Evolutionary conservation across 163 green algal species (phyloP).

Genomic region (Chlorella variabilis): DNA sequence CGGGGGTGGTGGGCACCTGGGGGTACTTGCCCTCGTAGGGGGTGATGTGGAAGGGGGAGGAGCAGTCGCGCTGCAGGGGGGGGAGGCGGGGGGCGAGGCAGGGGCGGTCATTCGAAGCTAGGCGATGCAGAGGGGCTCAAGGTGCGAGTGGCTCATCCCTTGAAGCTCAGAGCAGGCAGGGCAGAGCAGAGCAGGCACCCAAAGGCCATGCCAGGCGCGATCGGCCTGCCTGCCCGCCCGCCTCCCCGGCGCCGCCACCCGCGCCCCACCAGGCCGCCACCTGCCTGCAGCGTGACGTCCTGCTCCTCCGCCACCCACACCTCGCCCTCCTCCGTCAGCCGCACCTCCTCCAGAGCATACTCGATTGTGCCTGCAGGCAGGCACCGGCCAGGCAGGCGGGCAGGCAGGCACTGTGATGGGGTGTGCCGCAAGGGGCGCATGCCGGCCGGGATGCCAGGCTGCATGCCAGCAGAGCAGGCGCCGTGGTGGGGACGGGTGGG

Average conservation of each 20-base stretch:
- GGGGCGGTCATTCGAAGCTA: background rate
- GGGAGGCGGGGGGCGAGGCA: background rate
- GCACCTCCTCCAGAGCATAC: slow-evolving; percentile 78
- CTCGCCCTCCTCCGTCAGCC: slow-evolving; percentile 74
- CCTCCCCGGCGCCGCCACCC: background rate
- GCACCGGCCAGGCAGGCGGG: background rate
- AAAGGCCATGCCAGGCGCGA: too few species aligned
- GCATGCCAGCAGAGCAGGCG: too few species aligned
- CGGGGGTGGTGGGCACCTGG: slow-evolving; percentile 63
- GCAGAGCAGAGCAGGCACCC: too few species aligned
- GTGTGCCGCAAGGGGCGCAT: background rate
- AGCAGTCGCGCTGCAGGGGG: slow-evolving; percentile 56
- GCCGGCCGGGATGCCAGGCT: background rate
- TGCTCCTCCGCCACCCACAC: slow-evolving; percentile 76
- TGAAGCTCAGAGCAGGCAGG: too few species aligned
- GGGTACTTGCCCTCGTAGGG: slow-evolving; percentile 83
- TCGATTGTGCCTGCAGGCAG: slow-evolving; percentile 71
- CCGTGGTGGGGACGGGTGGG: too few species aligned
- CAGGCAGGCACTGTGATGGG: background rate
- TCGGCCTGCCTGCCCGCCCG: too few species aligned
- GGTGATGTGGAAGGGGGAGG: slow-evolving; percentile 79
- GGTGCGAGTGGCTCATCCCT: too few species aligned
- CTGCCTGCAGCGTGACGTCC: slow-evolving; percentile 69
- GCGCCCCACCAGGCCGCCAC: background rate
- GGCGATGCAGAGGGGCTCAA: too few species aligned